Conservation (phyloP, 805 yeast species). For the Pichia thaimueangensis region DNA sequence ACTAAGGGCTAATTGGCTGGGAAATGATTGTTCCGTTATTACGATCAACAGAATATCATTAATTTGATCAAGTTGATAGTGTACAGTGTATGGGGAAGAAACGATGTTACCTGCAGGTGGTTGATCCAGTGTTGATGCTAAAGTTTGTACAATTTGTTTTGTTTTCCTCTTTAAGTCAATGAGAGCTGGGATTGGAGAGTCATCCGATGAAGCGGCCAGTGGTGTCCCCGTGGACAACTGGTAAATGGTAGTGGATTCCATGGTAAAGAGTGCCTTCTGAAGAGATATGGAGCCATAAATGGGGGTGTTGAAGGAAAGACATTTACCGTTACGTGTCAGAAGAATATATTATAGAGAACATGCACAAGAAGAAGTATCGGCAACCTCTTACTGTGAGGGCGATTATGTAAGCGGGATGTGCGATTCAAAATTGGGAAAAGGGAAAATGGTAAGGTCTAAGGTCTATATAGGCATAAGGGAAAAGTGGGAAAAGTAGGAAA, state of each 20-base stretch:
- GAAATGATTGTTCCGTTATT: slow-evolving; percentile 73
- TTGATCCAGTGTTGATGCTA: background rate
- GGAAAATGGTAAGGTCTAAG: too few species aligned
- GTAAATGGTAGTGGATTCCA: slow-evolving; percentile 15
- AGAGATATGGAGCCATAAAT: too few species aligned
- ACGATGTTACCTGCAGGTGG: slow-evolving; percentile 8
- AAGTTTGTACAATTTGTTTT: slow-evolving; percentile 51
- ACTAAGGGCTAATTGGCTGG: slow-evolving; percentile 83
- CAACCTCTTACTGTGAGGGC: too few species aligned
- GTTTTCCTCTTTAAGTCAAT: slow-evolving; percentile 78
- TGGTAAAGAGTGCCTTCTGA: too few species aligned
- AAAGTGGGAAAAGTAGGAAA: too few species aligned
- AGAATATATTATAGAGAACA: too few species aligned
- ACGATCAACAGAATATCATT: slow-evolving; percentile 35
- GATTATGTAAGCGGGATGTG: too few species aligned
- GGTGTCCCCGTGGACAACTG: slow-evolving; percentile 58
- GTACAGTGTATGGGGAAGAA: slow-evolving; percentile 8
- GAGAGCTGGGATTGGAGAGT: slow-evolving; percentile 54
- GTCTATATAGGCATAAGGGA: too few species aligned
- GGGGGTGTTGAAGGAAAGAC: too few species aligned
- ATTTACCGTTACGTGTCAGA: too few species aligned
- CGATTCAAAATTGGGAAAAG: too few species aligned
- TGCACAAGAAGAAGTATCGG: too few species aligned
- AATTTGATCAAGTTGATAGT: slow-evolving; percentile 7
- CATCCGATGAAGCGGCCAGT: slow-evolving; percentile 84